These are phyloP conservation scores for Pezicula radicicola DNA, from an alignment of 2,329 filamentous ascomycete genomes.

Conservation along the genomic window DNA sequence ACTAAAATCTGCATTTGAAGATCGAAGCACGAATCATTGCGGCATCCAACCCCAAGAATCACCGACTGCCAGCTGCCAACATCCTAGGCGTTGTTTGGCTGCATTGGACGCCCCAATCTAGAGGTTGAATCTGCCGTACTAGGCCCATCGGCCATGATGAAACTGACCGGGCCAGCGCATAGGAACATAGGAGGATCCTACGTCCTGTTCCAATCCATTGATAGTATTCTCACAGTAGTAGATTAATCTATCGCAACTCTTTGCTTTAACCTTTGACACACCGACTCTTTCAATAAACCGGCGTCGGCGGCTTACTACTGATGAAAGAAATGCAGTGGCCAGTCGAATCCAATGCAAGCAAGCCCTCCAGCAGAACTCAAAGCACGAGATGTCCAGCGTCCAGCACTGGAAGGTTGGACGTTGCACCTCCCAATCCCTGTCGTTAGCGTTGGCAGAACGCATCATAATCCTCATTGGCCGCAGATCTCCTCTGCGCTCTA, in stretches of 20 bases:
- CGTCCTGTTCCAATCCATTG: slow-evolving; percentile 1
- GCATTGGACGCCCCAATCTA: slow-evolving; percentile 11
- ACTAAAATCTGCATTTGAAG: slow-evolving; percentile 20
- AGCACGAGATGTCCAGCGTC: slow-evolving; percentile 18
- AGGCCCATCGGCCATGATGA: slow-evolving; percentile 16
- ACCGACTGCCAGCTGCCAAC: slow-evolving; percentile 1
- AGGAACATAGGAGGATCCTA: slow-evolving; percentile 20
- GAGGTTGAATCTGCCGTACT: slow-evolving; percentile 13
- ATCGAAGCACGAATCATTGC: slow-evolving; percentile 19
- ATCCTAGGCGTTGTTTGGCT: slow-evolving; percentile 14
- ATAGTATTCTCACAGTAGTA: neutral
- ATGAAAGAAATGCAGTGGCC: neutral
- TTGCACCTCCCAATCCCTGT: neutral
- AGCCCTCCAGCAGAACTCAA: slow-evolving; percentile 1
- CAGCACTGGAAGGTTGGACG: slow-evolving; percentile 10
- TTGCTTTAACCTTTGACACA: neutral
- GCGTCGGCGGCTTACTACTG: neutral
- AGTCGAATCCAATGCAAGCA: slow-evolving; percentile 10
- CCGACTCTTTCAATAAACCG: neutral
- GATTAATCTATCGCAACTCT: neutral
- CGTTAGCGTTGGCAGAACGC: neutral
- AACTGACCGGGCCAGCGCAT: slow-evolving; percentile 29
- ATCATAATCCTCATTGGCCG: neutral
- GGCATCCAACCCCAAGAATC: slow-evolving; percentile 15
- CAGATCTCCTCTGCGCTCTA: neutral